Conservation (phyloP, 805 yeast species). For the Saturnispora sekii region DNA sequence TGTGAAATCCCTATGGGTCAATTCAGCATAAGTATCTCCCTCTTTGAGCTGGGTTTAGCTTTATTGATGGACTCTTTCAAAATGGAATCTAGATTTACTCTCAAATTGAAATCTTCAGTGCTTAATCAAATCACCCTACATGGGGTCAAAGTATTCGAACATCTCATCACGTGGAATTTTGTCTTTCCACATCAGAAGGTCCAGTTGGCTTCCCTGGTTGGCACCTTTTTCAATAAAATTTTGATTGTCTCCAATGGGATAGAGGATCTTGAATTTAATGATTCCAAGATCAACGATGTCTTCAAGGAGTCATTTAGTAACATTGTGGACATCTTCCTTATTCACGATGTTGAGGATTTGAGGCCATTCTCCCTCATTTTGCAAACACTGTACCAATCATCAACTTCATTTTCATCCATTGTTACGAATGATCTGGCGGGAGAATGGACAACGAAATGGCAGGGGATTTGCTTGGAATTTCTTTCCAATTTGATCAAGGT, state of each 20-base stretch:
- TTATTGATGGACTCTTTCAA: conserved; percentile 43
- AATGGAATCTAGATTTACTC: conserved; percentile 28
- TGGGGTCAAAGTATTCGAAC: conserved; percentile 62
- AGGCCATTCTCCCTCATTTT: conserved; percentile 49
- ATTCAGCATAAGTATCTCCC: conserved; percentile 51
- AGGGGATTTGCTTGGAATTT: conserved; percentile 43
- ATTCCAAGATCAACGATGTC: conserved; percentile 36
- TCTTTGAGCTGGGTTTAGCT: conserved; percentile 45
- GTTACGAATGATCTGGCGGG: conserved; percentile 31
- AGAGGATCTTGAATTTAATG: conserved; percentile 30
- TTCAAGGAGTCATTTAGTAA: conserved; percentile 41
- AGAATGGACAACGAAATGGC: conserved; percentile 40
- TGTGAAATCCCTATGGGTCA: conserved; percentile 63
- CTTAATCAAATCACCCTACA: conserved; percentile 46
- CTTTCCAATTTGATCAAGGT: conserved; percentile 46
- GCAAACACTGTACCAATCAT: conserved; percentile 38
- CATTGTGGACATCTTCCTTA: conserved; percentile 49
- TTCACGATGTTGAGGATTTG: conserved; percentile 36
- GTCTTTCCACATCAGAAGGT: conserved; percentile 44
- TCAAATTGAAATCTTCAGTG: conserved; percentile 41
- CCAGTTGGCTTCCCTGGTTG: conserved; percentile 47
- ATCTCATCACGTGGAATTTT: conserved; percentile 64
- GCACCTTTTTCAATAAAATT: conserved; percentile 46
- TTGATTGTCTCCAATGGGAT: conserved; percentile 46
- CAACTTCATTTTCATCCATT: conserved; percentile 18